Conservation (phyloP, 2,329 filamentous ascomycete species). For the Trichoderma asperellum region DNA sequence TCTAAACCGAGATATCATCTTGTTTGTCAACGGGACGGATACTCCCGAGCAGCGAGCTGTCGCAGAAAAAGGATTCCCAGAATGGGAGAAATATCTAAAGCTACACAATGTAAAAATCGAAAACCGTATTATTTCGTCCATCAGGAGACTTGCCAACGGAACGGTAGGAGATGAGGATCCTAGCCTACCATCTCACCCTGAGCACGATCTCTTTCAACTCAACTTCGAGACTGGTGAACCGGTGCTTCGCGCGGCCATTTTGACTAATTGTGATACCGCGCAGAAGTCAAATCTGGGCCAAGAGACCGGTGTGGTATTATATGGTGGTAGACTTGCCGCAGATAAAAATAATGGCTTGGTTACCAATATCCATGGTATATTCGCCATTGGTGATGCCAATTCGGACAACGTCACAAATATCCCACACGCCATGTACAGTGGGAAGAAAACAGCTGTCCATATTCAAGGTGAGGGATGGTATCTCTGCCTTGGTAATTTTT, state of each 20-base stretch:
- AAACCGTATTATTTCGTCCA: slow-evolving; percentile 56
- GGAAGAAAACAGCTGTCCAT: slow-evolving; percentile 61
- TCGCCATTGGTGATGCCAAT: slow-evolving; percentile 63
- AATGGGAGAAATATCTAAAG: slow-evolving; percentile 55
- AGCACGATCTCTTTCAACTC: slow-evolving; percentile 60
- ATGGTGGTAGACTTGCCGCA: slow-evolving; percentile 49
- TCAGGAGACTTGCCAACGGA: slow-evolving; percentile 53
- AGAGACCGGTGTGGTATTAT: slow-evolving; percentile 52
- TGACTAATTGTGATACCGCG: slow-evolving; percentile 52
- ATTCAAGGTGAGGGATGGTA: slow-evolving; percentile 54
- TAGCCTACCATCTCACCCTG: slow-evolving; percentile 48
- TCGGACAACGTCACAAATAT: slow-evolving; percentile 63
- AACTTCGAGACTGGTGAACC: slow-evolving; percentile 52
- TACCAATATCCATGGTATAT: slow-evolving; percentile 59
- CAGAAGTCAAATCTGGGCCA: slow-evolving; percentile 54
- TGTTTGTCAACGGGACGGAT: slow-evolving; percentile 63
- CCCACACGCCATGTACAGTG: slow-evolving; percentile 62
- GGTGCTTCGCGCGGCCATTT: slow-evolving; percentile 55
- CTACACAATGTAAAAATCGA: slow-evolving; percentile 57
- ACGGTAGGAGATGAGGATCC: slow-evolving; percentile 45
- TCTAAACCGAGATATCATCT: slow-evolving; percentile 58
- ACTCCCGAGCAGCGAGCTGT: slow-evolving; percentile 48
- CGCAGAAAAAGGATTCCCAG: slow-evolving; percentile 46
- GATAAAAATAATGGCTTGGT: slow-evolving; percentile 48
- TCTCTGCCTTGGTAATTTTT: not conserved